Evolutionary conservation across 306 rosid genomes (phyloP).

Genomic region (Oxytropis ochrocephala): DNA sequence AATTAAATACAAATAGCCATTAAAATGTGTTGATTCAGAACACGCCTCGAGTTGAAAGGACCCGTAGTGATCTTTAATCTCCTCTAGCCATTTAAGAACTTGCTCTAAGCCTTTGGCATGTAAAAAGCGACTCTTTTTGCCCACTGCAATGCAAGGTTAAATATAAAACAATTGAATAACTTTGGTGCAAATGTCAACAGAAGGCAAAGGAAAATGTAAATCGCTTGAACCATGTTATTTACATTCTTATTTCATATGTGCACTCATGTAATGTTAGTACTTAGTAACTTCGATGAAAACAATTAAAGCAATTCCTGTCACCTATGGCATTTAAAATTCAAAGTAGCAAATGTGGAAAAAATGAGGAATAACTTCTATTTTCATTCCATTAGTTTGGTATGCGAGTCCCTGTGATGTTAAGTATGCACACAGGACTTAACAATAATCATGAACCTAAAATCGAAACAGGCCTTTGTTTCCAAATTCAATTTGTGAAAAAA

Average conservation of each 20-base stretch:
- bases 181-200: slow-evolving; percentile 20
- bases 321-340: too few species aligned
- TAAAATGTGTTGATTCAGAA: too few species aligned
- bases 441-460: slow-evolving; percentile 1
- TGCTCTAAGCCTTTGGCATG: too few species aligned
- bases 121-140: slow-evolving; percentile 69
- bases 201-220: slow-evolving; percentile 7
- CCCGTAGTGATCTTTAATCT: too few species aligned
- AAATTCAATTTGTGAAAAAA: slow-evolving; percentile 9
- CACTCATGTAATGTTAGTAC: too few species aligned
- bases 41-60: too few species aligned
- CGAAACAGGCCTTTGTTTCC: background rate
- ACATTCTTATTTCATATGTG: background rate
- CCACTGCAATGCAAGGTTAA: slow-evolving; percentile 52
- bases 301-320: background rate
- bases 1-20: too few species aligned
- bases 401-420: background rate
- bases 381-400: too few species aligned
- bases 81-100: too few species aligned
- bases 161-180: slow-evolving; percentile 12
- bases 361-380: too few species aligned
- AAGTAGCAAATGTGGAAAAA: too few species aligned
- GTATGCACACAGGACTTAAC: background rate
- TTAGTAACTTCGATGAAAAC: slow-evolving; percentile 8
- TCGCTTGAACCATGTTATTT: too few species aligned